phyloP scores from a whole-genome alignment of 2,329 filamentous ascomycete species.

The Teratosphaeriaceae sp. region DNA sequence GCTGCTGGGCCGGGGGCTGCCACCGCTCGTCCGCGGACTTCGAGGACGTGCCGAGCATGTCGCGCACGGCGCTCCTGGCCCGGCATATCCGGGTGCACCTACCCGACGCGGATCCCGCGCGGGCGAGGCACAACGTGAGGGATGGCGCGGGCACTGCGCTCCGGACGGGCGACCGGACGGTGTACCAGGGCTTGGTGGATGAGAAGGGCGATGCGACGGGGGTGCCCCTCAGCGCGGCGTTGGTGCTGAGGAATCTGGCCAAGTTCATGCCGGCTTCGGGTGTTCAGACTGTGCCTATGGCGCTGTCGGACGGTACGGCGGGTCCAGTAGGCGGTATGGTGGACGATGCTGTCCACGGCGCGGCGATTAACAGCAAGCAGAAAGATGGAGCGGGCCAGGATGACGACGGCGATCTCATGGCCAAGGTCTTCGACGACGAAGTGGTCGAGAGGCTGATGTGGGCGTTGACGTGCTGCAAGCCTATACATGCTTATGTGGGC shows the following conservation, averaged over 20 bases:
- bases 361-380: not conserved
- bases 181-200: conserved; percentile 42
- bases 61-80: conserved; percentile 23
- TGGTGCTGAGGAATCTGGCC: conserved; percentile 74
- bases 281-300: not conserved
- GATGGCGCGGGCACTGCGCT: conserved; percentile 3
- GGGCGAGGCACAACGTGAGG: conserved; percentile 20
- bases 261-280: conserved; percentile 31
- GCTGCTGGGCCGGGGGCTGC: conserved; percentile 61
- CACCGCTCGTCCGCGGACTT: conserved; percentile 42
- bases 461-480: conserved; percentile 9
- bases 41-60: conserved; percentile 4
- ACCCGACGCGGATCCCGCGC: conserved; percentile 36
- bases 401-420: conserved; percentile 1
- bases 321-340: not conserved
- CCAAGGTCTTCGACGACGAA: conserved; percentile 10
- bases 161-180: not conserved
- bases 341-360: not conserved
- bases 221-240: conserved; percentile 68
- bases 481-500: conserved; percentile 8
- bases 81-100: conserved; percentile 64
- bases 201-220: conserved; percentile 58
- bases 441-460: conserved; percentile 13
- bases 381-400: not conserved
- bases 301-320: not conserved